A percentile compares a stretch with the other conserved stretches of the same genome.
Evolutionary conservation across 1,284 basidiomycete species (phyloP).

Genomic region (Marasmius fiardii): DNA sequence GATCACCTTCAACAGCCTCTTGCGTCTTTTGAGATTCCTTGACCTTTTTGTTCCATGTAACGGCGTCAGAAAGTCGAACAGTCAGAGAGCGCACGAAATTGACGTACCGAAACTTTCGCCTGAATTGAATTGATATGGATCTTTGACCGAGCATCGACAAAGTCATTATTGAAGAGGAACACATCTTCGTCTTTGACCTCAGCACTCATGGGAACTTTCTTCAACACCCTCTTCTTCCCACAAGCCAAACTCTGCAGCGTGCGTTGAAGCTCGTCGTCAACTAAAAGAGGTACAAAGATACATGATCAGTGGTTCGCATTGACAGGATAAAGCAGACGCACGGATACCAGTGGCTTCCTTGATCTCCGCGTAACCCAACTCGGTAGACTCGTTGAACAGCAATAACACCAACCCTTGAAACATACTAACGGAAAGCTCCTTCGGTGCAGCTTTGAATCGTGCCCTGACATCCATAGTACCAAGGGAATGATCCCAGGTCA

Average conservation of each 20-base stretch:
- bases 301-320: not conserved
- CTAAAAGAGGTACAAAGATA: slow-evolving; percentile 33
- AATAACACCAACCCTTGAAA: slow-evolving; percentile 87
- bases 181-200: slow-evolving; percentile 79
- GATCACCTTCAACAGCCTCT: slow-evolving; percentile 81
- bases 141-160: slow-evolving; percentile 76
- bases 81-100: not conserved
- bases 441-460: slow-evolving; percentile 66
- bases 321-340: slow-evolving; percentile 32
- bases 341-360: slow-evolving; percentile 72
- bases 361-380: slow-evolving; percentile 69
- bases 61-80: not conserved
- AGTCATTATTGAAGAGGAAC: slow-evolving; percentile 82
- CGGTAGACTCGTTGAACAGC: slow-evolving; percentile 76
- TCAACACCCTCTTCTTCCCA: slow-evolving; percentile 86
- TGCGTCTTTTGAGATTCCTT: slow-evolving; percentile 89
- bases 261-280: slow-evolving; percentile 71
- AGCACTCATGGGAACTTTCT: slow-evolving; percentile 76
- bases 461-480: slow-evolving; percentile 75
- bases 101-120: slow-evolving; percentile 81
- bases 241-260: slow-evolving; percentile 92
- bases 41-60: slow-evolving; percentile 42
- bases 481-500: slow-evolving; percentile 83
- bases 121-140: slow-evolving; percentile 97
- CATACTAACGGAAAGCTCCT: slow-evolving; percentile 89